A percentile compares a stretch with the other conserved stretches of the same genome.
phyloP scores from a whole-genome alignment of 179 eudicot genomes.

The Nepenthes alata region DNA sequence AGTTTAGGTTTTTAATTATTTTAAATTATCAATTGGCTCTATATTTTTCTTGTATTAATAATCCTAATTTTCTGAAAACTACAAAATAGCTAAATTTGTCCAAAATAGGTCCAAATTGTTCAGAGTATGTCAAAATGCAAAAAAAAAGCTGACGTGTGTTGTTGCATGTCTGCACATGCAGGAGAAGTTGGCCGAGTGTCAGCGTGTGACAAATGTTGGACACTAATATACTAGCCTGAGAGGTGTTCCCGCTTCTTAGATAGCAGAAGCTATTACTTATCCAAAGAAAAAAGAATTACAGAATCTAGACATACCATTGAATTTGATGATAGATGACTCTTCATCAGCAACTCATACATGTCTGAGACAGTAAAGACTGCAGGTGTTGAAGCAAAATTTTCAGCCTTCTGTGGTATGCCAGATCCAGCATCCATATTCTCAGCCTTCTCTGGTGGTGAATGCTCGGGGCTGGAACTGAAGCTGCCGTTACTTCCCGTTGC shows the following conservation, averaged over 20 bases:
- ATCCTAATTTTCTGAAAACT: not conserved
- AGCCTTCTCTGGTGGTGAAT: conserved; percentile 10
- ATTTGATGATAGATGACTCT: conserved; percentile 27
- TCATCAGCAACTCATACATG: conserved; percentile 45
- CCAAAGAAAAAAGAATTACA: no score
- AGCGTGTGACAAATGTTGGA: no score
- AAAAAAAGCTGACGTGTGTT: no score
- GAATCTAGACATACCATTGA: conserved; percentile 29
- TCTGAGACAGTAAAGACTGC: conserved; percentile 44
- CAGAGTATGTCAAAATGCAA: no score
- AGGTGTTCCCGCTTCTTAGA: no score
- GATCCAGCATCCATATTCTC: conserved; percentile 7
- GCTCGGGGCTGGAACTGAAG: conserved; percentile 1
- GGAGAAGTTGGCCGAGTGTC: no score
- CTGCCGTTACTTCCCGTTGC: conserved; percentile 8
- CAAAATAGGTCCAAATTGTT: no score
- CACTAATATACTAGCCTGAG: no score
- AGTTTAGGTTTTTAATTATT: not conserved
- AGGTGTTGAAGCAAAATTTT: conserved; percentile 3
- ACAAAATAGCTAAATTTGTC: no score
- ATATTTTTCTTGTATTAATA: not conserved
- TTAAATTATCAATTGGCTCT: conserved; percentile 2
- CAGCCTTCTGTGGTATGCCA: conserved; percentile 8
- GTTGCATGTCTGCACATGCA: no score
- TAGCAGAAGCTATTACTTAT: no score